These are phyloP conservation scores for Lagenidium giganteum DNA, from an alignment of 352 stramenopile genomes.

Conservation along the genomic window DNA sequence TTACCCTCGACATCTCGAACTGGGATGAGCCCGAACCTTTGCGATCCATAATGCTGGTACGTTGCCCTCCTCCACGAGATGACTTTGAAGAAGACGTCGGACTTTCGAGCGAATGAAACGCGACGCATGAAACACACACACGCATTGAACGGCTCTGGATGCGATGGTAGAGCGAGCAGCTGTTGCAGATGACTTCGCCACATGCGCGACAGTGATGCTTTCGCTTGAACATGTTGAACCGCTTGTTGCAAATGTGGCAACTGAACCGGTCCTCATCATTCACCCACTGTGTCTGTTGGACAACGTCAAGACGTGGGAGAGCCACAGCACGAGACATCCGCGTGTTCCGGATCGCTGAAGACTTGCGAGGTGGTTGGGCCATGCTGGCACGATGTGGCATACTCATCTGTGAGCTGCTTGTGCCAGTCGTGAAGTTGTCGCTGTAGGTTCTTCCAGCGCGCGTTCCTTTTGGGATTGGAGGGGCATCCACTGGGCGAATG, in stretches of 20 bases:
- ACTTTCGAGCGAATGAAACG: constrained; percentile 78
- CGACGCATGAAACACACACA: constrained; percentile 80
- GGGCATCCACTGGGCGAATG: constrained; percentile 45
- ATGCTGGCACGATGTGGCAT: constrained; percentile 17
- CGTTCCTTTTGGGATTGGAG: constrained; percentile 26
- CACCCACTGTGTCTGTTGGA: constrained; percentile 80
- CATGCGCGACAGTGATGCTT: constrained; percentile 86
- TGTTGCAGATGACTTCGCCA: constrained; percentile 84
- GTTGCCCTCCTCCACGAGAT: constrained; percentile 23
- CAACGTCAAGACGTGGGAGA: constrained; percentile 64
- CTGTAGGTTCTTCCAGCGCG: constrained; percentile 39
- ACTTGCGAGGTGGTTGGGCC: constrained; percentile 49
- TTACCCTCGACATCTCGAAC: constrained; percentile 37
- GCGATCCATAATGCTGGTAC: constrained; percentile 22
- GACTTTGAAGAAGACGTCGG: constrained; percentile 53
- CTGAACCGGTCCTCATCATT: constrained; percentile 83
- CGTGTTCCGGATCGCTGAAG: constrained; percentile 69
- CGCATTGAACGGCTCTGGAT: constrained; percentile 83
- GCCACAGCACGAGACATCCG: constrained; percentile 70
- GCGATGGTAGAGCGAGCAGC: constrained; percentile 76
- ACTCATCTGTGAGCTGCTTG: constrained; percentile 16
- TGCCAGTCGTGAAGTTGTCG: constrained; percentile 28
- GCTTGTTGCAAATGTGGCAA: constrained; percentile 87
- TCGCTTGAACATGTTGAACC: constrained; percentile 85
- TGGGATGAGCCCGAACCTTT: constrained; percentile 64